Conservation (phyloP, 139 green algal species). For the Dunaliella primolecta region DNA sequence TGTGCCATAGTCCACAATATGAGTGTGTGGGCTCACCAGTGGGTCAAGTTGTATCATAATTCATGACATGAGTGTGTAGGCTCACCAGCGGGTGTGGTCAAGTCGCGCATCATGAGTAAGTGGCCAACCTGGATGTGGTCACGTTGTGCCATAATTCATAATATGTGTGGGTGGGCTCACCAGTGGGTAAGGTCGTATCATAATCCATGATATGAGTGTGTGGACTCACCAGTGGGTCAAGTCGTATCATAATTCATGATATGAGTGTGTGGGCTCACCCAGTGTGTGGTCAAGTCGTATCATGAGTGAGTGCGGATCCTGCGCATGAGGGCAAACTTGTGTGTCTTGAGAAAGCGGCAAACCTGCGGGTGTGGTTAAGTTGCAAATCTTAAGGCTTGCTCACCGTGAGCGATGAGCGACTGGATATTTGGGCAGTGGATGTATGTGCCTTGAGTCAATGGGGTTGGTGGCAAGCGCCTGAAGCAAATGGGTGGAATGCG, state of each 20-base stretch:
- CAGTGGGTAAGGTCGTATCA: slow-evolving; percentile 89
- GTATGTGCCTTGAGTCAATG: too few relatives aligned
- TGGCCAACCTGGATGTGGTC: not conserved
- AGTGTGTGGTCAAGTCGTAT: slow-evolving; percentile 98
- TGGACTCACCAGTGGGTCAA: slow-evolving; percentile 83
- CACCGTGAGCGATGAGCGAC: too few relatives aligned
- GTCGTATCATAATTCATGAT: not conserved
- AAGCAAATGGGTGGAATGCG: too few relatives aligned
- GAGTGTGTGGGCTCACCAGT: slow-evolving; percentile 93
- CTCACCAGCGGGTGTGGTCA: slow-evolving; percentile 97
- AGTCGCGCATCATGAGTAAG: slow-evolving; percentile 92
- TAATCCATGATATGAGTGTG: slow-evolving; percentile 50
- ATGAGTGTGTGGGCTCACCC: slow-evolving; percentile 87
- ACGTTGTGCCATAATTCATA: not conserved
- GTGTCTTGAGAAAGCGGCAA: too few relatives aligned
- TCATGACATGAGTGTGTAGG: slow-evolving; percentile 72
- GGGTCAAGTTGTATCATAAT: not conserved
- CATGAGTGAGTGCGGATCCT: too few relatives aligned
- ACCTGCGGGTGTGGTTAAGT: too few relatives aligned
- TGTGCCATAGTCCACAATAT: not conserved
- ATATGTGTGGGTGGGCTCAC: slow-evolving; percentile 84
- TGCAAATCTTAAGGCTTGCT: too few relatives aligned
- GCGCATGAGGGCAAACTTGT: too few relatives aligned
- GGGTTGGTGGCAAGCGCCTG: too few relatives aligned
- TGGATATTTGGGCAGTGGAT: too few relatives aligned